Percentiles rank a stretch among this genome's conserved stretches.
These are phyloP conservation scores for Pichia sp. DNA, from an alignment of 1,139 yeast genomes.

Conservation along the genomic window DNA sequence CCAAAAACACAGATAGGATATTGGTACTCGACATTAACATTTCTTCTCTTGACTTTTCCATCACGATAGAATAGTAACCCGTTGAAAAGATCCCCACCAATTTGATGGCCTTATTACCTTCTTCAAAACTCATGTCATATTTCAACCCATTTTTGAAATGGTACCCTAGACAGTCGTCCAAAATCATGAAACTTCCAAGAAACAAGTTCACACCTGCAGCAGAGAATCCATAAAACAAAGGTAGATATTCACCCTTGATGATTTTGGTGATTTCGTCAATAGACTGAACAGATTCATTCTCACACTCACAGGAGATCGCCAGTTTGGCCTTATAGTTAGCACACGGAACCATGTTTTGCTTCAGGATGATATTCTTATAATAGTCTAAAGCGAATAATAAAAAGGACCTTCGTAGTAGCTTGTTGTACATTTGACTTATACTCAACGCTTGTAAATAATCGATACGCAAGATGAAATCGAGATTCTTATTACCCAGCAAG, in stretches of 20 bases:
- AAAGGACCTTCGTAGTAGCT: constrained; percentile 10
- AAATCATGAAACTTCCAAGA: constrained; percentile 8
- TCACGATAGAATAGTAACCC: constrained; percentile 16
- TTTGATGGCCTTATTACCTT: constrained; percentile 12
- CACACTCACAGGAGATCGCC: constrained; percentile 8
- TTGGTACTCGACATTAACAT: neutral
- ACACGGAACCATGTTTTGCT: constrained; percentile 9
- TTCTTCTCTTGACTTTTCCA: constrained; percentile 9
- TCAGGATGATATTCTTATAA: constrained; percentile 12
- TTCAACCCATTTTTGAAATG: constrained; percentile 16
- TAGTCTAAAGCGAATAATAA: constrained; percentile 9
- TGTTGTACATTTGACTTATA: constrained; percentile 5
- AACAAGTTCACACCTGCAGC: constrained; percentile 3
- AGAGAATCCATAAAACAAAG: constrained; percentile 4
- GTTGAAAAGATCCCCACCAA: constrained; percentile 17
- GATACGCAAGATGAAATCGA: constrained; percentile 1
- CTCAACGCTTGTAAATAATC: constrained; percentile 1
- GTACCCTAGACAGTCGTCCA: constrained; percentile 13
- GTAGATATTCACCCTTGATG: constrained; percentile 13
- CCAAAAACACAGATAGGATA: too few relatives aligned
- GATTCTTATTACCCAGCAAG: neutral
- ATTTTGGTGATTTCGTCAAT: constrained; percentile 9
- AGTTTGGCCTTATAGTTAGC: constrained; percentile 5
- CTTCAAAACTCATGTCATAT: constrained; percentile 9
- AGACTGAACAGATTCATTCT: constrained; percentile 7